phyloP scores from a whole-genome alignment of 768 basidiomycete species.

The Cystofilobasidium macerans region DNA sequence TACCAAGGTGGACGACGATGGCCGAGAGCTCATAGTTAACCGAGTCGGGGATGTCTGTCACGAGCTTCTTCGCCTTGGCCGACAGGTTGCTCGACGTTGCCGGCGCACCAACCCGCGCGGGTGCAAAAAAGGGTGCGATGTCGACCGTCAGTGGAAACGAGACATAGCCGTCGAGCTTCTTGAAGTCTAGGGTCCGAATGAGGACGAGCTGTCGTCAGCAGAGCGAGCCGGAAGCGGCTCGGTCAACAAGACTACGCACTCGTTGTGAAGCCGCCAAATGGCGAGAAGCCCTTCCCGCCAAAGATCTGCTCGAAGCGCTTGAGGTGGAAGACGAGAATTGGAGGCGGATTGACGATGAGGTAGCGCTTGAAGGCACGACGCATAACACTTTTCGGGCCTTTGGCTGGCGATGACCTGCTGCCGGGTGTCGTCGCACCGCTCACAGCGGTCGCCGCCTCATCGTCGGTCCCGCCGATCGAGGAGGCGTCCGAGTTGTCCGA shows the following conservation, averaged over 20 bases:
- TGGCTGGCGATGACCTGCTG: constrained; percentile 29
- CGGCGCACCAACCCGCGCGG: constrained; percentile 40
- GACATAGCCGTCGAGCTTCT: constrained; percentile 84
- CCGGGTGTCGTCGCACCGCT: background rate
- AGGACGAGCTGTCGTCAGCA: no score
- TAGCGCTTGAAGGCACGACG: constrained; percentile 88
- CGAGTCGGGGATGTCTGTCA: constrained; percentile 32
- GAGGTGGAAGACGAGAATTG: constrained; percentile 79
- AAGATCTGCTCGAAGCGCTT: constrained; percentile 79
- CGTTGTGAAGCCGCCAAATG: constrained; percentile 20
- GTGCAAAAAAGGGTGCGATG: constrained; percentile 73
- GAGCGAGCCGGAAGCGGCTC: background rate
- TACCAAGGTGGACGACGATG: constrained; percentile 75
- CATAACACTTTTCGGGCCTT: constrained; percentile 54
- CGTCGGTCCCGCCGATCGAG: constrained; percentile 12
- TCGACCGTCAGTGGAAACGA: constrained; percentile 82
- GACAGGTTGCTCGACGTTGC: constrained; percentile 33
- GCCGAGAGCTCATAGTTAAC: constrained; percentile 42
- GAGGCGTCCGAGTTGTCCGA: constrained; percentile 21
- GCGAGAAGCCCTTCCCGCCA: constrained; percentile 18
- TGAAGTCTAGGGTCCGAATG: constrained; percentile 45
- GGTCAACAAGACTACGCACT: constrained; percentile 13
- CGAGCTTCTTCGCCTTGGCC: constrained; percentile 28
- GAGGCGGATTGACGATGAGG: constrained; percentile 72
- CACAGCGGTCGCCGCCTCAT: constrained; percentile 9